Percentiles rank a stretch among this genome's conserved stretches.
These are phyloP conservation scores for Pisolithus albus DNA, from an alignment of 768 basidiomycete genomes.

Conservation along the genomic window DNA sequence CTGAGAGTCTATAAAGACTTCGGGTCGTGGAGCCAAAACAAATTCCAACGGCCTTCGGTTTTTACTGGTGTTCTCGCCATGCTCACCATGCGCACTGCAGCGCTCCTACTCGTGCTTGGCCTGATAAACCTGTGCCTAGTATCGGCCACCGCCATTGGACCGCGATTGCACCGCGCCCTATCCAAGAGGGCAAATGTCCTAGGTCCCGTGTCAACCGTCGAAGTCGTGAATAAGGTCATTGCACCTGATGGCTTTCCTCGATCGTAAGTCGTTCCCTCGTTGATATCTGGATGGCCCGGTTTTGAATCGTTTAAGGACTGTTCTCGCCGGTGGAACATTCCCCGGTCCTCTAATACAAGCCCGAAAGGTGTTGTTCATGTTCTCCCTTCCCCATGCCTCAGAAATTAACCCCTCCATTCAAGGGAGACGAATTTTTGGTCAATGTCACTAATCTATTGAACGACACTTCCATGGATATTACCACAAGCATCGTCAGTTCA, in stretches of 20 bases:
- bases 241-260: constrained; percentile 33
- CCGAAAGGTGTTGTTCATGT: no score
- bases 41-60: background rate
- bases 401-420: background rate
- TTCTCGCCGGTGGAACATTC: no score
- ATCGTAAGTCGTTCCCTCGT: background rate
- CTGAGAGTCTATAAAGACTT: no score
- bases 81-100: background rate
- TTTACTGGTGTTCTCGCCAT: background rate
- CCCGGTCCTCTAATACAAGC: no score
- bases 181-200: background rate
- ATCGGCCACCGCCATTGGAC: background rate
- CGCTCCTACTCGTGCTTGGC: background rate
- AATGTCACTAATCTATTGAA: constrained; percentile 21
- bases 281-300: background rate
- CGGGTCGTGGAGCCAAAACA: no score
- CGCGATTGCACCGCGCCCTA: background rate
- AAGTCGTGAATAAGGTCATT: constrained; percentile 31
- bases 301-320: no score
- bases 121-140: background rate
- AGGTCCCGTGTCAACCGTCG: constrained; percentile 13
- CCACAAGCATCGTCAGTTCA: constrained; percentile 20
- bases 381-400: background rate
- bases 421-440: constrained; percentile 10
- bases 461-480: constrained; percentile 18